phyloP scores from a whole-genome alignment of 2,329 filamentous ascomycete species.

The Tolypocladium album region DNA sequence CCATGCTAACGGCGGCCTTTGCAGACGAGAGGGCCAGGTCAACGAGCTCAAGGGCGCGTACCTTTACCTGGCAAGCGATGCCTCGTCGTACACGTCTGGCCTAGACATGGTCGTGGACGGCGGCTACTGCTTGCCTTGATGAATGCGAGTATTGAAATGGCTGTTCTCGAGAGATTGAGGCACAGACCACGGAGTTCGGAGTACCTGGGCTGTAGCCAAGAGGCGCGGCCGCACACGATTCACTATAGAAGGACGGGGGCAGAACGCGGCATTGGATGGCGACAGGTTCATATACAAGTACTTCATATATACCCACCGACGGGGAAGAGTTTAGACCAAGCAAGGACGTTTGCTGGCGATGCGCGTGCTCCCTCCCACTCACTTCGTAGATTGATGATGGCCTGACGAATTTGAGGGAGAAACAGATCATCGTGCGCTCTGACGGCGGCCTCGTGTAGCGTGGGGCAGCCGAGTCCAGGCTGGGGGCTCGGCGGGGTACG shows the following conservation, averaged over 20 bases:
- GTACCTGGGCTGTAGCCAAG: too few species aligned
- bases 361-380: background rate
- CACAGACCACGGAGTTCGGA: background rate
- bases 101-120: conserved; percentile 67
- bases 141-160: background rate
- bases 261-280: background rate
- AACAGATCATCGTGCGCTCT: background rate
- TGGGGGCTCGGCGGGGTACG: background rate
- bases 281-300: too few species aligned
- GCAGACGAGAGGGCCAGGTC: conserved; percentile 55
- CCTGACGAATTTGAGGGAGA: background rate
- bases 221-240: background rate
- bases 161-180: background rate
- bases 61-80: conserved; percentile 71
- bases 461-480: background rate
- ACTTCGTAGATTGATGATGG: background rate
- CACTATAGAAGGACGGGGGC: background rate
- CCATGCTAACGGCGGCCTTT: background rate
- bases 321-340: background rate
- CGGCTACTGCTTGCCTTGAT: conserved; percentile 50
- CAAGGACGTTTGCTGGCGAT: background rate
- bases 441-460: background rate
- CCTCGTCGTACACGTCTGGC: conserved; percentile 72
- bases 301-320: background rate
- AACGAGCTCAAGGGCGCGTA: conserved; percentile 77